Conservation (phyloP, 2,329 filamentous ascomycete genomes). For the Hypoxylon sp. region DNA sequence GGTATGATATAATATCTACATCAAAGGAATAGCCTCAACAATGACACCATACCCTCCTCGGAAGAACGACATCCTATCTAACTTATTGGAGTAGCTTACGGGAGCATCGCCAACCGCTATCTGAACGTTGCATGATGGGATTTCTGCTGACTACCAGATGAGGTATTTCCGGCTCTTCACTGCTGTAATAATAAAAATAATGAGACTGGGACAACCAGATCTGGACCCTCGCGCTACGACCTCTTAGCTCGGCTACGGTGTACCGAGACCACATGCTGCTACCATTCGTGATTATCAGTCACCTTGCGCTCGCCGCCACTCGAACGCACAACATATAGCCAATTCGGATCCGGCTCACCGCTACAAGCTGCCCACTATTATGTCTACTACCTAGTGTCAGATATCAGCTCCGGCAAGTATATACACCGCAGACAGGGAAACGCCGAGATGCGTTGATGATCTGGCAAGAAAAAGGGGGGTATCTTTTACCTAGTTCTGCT, state of each 20-base stretch:
- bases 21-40: slow-evolving; percentile 28
- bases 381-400: slow-evolving; percentile 36
- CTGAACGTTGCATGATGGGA: slow-evolving; percentile 36
- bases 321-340: slow-evolving; percentile 35
- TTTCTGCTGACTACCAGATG: slow-evolving; percentile 39
- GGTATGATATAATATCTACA: slow-evolving; percentile 15
- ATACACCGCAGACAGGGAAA: slow-evolving; percentile 26
- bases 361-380: slow-evolving; percentile 38
- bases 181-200: slow-evolving; percentile 27
- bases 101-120: slow-evolving; percentile 38
- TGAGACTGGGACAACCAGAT: slow-evolving; percentile 21
- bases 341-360: slow-evolving; percentile 45
- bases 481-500: slow-evolving; percentile 20
- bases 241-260: slow-evolving; percentile 35
- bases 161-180: slow-evolving; percentile 44
- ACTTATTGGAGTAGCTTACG: slow-evolving; percentile 43
- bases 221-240: slow-evolving; percentile 31
- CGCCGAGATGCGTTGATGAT: slow-evolving; percentile 40
- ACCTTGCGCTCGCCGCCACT: slow-evolving; percentile 35
- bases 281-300: slow-evolving; percentile 37
- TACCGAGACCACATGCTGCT: slow-evolving; percentile 38
- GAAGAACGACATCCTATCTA: slow-evolving; percentile 38
- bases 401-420: slow-evolving; percentile 41
- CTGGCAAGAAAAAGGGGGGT: slow-evolving; percentile 29
- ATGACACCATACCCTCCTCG: slow-evolving; percentile 42